A percentile compares a stretch with the other conserved stretches of the same genome.
Evolutionary conservation across 352 stramenopile species (phyloP).

Genomic region (Pythium chondricola): DNA sequence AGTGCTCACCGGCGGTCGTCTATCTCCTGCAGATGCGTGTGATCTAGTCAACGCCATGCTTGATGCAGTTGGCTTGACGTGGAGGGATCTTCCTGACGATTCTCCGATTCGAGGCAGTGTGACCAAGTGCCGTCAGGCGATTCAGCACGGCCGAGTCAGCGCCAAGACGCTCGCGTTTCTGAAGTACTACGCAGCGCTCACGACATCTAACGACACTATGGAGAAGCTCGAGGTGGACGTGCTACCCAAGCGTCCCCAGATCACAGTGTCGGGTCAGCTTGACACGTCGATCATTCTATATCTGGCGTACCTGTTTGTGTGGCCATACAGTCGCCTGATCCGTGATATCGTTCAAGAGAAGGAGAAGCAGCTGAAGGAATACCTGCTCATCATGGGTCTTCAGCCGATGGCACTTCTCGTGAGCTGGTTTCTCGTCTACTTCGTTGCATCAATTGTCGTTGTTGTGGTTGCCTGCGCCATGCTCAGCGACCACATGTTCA

Average conservation of each 20-base stretch:
- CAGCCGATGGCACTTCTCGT: slow-evolving; percentile 60
- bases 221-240: slow-evolving; percentile 30
- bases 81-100: slow-evolving; percentile 33
- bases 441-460: slow-evolving; percentile 48
- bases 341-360: slow-evolving; percentile 87
- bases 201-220: slow-evolving; percentile 28
- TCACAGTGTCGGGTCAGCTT: slow-evolving; percentile 31
- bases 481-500: slow-evolving; percentile 62
- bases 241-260: slow-evolving; percentile 38
- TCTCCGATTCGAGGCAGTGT: slow-evolving; percentile 30
- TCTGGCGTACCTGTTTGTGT: slow-evolving; percentile 78
- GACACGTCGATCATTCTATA: slow-evolving; percentile 70
- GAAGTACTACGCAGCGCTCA: slow-evolving; percentile 23
- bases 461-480: slow-evolving; percentile 45
- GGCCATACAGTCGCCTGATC: slow-evolving; percentile 80
- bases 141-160: slow-evolving; percentile 22
- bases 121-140: slow-evolving; percentile 16
- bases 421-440: slow-evolving; percentile 80
- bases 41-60: slow-evolving; percentile 45
- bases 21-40: slow-evolving; percentile 21
- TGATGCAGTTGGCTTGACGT: slow-evolving; percentile 23
- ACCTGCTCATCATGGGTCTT: slow-evolving; percentile 87
- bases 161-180: slow-evolving; percentile 35
- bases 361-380: slow-evolving; percentile 86
- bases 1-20: neutral